phyloP scores from a whole-genome alignment of 495 filamentous ascomycete species.

The Penicillium goetzii region DNA sequence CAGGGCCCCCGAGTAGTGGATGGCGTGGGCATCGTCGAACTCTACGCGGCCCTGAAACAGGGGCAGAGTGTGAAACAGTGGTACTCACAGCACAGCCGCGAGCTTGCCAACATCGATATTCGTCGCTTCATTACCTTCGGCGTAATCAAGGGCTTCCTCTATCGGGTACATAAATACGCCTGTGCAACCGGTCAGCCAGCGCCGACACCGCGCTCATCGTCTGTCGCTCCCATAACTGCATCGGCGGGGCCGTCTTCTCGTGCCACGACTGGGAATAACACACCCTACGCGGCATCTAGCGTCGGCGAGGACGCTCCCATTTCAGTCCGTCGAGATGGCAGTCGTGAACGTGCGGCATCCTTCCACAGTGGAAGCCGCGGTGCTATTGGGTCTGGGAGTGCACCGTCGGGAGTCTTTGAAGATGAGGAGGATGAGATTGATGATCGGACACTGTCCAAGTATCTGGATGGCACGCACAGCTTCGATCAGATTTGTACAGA shows the following conservation, averaged over 20 bases:
- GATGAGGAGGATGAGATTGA: conserved; percentile 46
- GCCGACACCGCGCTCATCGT: conserved; percentile 33
- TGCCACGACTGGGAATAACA: conserved; percentile 42
- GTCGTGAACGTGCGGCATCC: conserved; percentile 33
- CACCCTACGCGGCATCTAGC: conserved; percentile 43
- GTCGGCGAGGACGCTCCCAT: conserved; percentile 36
- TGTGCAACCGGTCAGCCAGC: conserved; percentile 58
- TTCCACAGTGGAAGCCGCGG: conserved; percentile 39
- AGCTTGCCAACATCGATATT: conserved; percentile 77
- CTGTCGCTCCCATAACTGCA: conserved; percentile 19
- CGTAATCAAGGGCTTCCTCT: conserved; percentile 92
- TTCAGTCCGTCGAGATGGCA: conserved; percentile 24
- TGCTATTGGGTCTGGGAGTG: conserved; percentile 22
- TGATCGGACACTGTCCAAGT: conserved; percentile 59
- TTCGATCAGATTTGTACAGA: conserved; percentile 93
- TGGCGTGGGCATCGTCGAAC: conserved; percentile 50
- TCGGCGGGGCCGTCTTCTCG: conserved; percentile 40
- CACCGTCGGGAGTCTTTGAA: conserved; percentile 29
- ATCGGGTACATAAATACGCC: conserved; percentile 90
- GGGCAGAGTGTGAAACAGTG: conserved; percentile 81
- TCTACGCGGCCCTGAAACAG: conserved; percentile 79
- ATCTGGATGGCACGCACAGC: conserved; percentile 78
- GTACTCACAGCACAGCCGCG: conserved; percentile 69
- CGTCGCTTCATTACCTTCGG: conserved; percentile 93
- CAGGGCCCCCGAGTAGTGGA: conserved; percentile 34